Base-by-base conservation (phyloP, 2,329 filamentous ascomycete genomes). In the Neophaeococcomyces mojaviensis region DNA sequence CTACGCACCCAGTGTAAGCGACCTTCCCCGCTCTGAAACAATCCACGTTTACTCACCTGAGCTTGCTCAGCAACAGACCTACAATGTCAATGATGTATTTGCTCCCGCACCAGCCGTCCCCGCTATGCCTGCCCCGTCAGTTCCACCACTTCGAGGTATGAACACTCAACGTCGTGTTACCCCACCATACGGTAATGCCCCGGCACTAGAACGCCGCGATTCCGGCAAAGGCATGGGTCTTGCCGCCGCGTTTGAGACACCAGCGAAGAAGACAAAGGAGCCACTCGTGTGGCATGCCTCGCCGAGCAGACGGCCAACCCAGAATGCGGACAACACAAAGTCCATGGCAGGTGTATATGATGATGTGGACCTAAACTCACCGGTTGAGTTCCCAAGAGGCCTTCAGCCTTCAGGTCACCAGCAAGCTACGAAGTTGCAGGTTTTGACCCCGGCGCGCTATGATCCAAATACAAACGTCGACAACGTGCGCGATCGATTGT, bases 31-130 rank as follows among this genome's bases (percentile, higher is more conserved):
- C 31, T 68, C 61, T 10, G 69, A 72, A 51, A 72, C 64, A 50
- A 72, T 72, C 50, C 66, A 62, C 42, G 63, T 73, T 3, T 72
- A 70, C 50, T 68, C 68, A 13, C 70, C 70, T 1, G 57, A 58
- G 32, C 58, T 64, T 3, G 40, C 48, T 12, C 44, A 47, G 31
- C 47, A 46, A 20, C 53, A 51, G 33, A 47, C 46, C 24, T 10
- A n/a, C 32, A 44, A 37, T 20, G 26, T 7, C 4, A 38, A 32
- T n/a, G 30, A 36, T 19, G 24, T 28, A 28, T 28, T 28, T 10
- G 24, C 24, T 6, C 10, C 24, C 24, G 32, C 41, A 19, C 41
- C 31, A 13, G 13, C 36, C 4, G 31, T 39, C n/a, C 35, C 36
- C 22, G 10, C 18, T 7, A 13, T 33, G 9, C 35, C 43, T 6